phyloP scores from a whole-genome alignment of 2,329 filamentous ascomycete genomes.

The Talaromyces sp. region DNA sequence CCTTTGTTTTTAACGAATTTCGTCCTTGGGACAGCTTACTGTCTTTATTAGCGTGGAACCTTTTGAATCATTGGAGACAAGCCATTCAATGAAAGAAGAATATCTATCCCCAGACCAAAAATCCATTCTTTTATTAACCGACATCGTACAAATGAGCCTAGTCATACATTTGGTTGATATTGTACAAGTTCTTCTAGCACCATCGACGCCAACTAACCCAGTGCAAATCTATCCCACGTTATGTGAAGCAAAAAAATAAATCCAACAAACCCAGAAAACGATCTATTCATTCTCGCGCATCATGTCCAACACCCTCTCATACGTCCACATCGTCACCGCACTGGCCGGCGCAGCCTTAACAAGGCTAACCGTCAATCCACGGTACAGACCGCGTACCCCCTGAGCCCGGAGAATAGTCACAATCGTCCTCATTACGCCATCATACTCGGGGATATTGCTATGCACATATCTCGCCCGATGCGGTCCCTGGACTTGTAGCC shows the following conservation, averaged over 20 bases:
- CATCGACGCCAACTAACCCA: background rate
- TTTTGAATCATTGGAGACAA: background rate
- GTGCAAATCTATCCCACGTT: background rate
- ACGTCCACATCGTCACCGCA: conserved; percentile 92
- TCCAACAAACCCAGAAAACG: background rate
- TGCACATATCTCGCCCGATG: conserved; percentile 74
- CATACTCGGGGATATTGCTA: conserved; percentile 81
- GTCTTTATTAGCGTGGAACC: background rate
- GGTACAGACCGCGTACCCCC: conserved; percentile 75
- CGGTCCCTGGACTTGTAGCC: conserved; percentile 91
- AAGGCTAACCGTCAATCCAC: conserved; percentile 80
- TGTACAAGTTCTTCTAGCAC: background rate
- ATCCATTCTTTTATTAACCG: background rate
- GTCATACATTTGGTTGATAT: background rate
- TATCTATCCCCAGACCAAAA: background rate
- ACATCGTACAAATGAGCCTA: background rate
- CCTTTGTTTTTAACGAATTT: background rate
- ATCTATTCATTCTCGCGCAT: conserved; percentile 41
- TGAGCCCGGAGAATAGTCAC: conserved; percentile 64
- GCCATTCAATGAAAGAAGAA: background rate
- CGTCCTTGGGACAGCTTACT: background rate
- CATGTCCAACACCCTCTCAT: conserved; percentile 66
- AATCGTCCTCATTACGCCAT: conserved; percentile 62
- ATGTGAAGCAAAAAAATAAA: background rate
- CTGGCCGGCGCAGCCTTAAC: conserved; percentile 91